Conservation (phyloP, 2,329 filamentous ascomycete species). For the Colletotrichum tamarilloi region DNA sequence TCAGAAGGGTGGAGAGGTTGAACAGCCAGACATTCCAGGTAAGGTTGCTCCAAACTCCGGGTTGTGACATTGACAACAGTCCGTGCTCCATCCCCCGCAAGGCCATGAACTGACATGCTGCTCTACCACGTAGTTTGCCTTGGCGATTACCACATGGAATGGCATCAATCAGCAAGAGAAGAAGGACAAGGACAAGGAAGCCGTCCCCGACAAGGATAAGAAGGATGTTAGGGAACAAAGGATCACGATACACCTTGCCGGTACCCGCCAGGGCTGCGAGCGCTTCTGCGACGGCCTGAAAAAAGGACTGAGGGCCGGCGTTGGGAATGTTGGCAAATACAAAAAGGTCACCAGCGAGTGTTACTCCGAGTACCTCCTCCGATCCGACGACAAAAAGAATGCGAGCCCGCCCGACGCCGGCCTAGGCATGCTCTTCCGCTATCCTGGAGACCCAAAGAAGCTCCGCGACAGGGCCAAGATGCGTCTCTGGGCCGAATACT, state of each 20-base stretch:
- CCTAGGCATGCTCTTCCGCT: constrained; percentile 90
- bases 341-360: constrained; percentile 84
- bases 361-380: constrained; percentile 88
- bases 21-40: constrained; percentile 90
- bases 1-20: constrained; percentile 89
- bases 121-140: constrained; percentile 72
- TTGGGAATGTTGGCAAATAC: constrained; percentile 88
- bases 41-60: constrained; percentile 31
- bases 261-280: constrained; percentile 89
- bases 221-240: constrained; percentile 75
- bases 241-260: constrained; percentile 91
- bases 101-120: constrained; percentile 7
- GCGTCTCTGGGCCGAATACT: constrained; percentile 95
- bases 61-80: constrained; percentile 10
- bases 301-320: constrained; percentile 85
- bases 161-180: constrained; percentile 66
- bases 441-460: constrained; percentile 95
- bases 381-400: constrained; percentile 71
- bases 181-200: constrained; percentile 53
- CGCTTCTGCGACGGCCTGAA: constrained; percentile 97
- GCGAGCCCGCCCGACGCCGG: constrained; percentile 87
- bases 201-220: constrained; percentile 44
- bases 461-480: constrained; percentile 96
- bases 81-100: constrained; percentile 12
- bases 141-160: constrained; percentile 97